Conservation (phyloP, 805 yeast genomes). For the Kuraishia ogatae region DNA sequence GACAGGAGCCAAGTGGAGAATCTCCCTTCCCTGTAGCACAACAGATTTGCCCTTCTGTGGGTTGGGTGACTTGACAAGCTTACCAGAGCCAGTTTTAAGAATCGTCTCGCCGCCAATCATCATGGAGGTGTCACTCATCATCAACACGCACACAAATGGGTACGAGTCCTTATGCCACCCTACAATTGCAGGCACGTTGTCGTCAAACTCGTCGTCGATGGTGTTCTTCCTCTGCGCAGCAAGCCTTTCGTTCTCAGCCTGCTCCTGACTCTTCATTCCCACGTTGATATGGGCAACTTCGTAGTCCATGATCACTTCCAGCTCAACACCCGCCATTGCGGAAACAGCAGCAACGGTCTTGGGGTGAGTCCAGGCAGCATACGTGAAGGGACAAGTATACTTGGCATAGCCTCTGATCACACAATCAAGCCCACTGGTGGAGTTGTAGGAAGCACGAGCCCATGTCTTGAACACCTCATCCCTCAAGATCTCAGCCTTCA, state of each 20-base stretch:
- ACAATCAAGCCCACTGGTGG: slow-evolving; percentile 43
- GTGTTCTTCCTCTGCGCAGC: slow-evolving; percentile 15
- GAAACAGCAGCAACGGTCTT: slow-evolving; percentile 42
- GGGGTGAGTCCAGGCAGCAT: slow-evolving; percentile 53
- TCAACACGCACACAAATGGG: slow-evolving; percentile 56
- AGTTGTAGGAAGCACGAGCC: slow-evolving; percentile 31
- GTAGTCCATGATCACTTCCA: slow-evolving; percentile 46
- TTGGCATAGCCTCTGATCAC: slow-evolving; percentile 42
- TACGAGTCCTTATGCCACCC: slow-evolving; percentile 61
- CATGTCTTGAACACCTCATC: slow-evolving; percentile 35
- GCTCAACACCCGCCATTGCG: slow-evolving; percentile 52
- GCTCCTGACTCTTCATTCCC: slow-evolving; percentile 31
- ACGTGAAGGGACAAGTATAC: slow-evolving; percentile 38
- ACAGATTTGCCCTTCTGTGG: slow-evolving; percentile 44
- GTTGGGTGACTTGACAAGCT: slow-evolving; percentile 23
- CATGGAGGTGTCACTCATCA: slow-evolving; percentile 47
- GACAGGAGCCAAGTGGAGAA: slow-evolving; percentile 37
- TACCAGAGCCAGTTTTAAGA: slow-evolving; percentile 35
- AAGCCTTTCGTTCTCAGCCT: slow-evolving; percentile 22
- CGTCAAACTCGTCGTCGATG: slow-evolving; percentile 14
- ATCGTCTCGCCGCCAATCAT: slow-evolving; percentile 60
- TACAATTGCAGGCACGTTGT: slow-evolving; percentile 44
- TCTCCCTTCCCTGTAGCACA: slow-evolving; percentile 36
- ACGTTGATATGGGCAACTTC: slow-evolving; percentile 48
- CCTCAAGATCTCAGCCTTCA: slow-evolving; percentile 45